Percentiles rank a stretch among this genome's conserved stretches.
Conservation (phyloP, 257 asterid species). For the Fraxinus pennsylvanica region DNA sequence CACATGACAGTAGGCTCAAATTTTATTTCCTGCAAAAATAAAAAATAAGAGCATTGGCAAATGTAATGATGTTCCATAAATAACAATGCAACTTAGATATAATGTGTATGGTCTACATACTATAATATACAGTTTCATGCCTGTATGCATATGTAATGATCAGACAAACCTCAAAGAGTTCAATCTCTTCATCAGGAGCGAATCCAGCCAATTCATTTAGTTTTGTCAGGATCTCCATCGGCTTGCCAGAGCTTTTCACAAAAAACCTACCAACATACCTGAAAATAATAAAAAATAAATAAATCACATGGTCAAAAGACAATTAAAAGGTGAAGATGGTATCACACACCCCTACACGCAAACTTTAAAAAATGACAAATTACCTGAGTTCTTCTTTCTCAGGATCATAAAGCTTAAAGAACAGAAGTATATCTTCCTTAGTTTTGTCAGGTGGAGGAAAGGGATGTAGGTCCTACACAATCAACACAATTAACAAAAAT, state of each 20-base stretch:
- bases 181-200: conserved; percentile 86
- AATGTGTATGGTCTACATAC: conserved; percentile 10
- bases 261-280: conserved; percentile 86
- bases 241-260: conserved; percentile 75
- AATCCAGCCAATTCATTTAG: conserved; percentile 91
- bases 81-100: conserved; percentile 13
- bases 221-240: conserved; percentile 62
- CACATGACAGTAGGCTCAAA: conserved; percentile 98
- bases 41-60: conserved; percentile 18
- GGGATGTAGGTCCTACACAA: conserved; percentile 60
- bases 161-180: conserved; percentile 80
- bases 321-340: conserved; percentile 1
- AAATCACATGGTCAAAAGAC: conserved; percentile 21
- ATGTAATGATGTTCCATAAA: neutral
- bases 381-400: conserved; percentile 94
- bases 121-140: neutral
- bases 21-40: conserved; percentile 68
- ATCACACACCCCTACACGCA: neutral
- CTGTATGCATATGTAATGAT: neutral
- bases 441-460: conserved; percentile 73
- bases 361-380: neutral
- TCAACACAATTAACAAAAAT: conserved; percentile 15
- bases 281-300: conserved; percentile 19
- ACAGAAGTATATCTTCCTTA: conserved; percentile 82
- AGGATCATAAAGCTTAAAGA: conserved; percentile 88